phyloP scores from a whole-genome alignment of 192 early-diverging fungal genomes.

The Backusella tuberculispora region DNA sequence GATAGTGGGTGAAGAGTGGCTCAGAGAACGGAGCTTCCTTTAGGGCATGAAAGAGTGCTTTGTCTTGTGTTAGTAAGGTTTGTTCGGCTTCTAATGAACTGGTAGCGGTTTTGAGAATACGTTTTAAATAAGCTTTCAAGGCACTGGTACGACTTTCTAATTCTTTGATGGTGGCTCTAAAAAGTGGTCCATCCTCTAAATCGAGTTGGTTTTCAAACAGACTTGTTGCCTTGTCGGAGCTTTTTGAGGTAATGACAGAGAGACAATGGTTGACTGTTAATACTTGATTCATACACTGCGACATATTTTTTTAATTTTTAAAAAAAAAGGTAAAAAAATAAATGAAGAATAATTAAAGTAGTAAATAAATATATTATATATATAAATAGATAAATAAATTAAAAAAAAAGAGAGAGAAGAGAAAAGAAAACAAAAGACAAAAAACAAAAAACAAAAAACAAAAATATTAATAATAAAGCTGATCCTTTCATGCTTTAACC shows the following conservation, averaged over 20 bases:
- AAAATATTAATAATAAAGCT: background rate
- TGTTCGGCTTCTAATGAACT: slow-evolving; percentile 49
- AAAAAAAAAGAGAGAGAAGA: background rate
- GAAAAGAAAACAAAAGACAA: background rate
- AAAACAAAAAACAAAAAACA: background rate
- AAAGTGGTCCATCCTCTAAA: slow-evolving; percentile 66
- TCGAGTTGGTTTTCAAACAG: background rate
- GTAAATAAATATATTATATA: no score
- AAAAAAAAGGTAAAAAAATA: no score
- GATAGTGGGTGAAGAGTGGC: slow-evolving; percentile 31
- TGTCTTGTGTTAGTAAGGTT: slow-evolving; percentile 47
- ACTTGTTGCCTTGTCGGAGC: slow-evolving; percentile 4
- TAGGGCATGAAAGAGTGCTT: slow-evolving; percentile 50
- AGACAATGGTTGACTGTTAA: background rate
- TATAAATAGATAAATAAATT: background rate
- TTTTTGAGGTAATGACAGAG: slow-evolving; percentile 4
- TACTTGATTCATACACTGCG: background rate
- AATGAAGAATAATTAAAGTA: no score
- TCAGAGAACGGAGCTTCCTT: slow-evolving; percentile 44
- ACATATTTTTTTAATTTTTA: background rate
- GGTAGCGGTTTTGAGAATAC: slow-evolving; percentile 55
- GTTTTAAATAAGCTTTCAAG: slow-evolving; percentile 58
- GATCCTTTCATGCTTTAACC: background rate
- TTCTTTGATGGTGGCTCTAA: slow-evolving; percentile 58
- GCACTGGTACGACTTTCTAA: slow-evolving; percentile 60